Percentiles rank a stretch among this genome's conserved stretches.
Evolutionary conservation across 2,329 filamentous ascomycete species (phyloP).

Genomic region (Fusarium ambrosium): DNA sequence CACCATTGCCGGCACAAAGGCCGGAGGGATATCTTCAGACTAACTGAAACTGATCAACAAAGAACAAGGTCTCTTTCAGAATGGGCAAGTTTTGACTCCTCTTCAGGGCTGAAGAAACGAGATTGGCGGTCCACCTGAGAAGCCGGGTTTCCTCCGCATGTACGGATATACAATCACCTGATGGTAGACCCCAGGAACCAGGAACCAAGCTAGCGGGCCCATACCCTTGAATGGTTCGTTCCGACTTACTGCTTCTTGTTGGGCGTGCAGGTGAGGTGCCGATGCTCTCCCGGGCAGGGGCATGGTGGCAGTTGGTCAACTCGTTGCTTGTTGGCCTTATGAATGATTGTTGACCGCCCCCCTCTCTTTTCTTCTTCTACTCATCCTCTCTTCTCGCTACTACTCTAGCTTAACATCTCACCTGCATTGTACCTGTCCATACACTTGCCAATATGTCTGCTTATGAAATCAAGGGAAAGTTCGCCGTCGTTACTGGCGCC

Average conservation of each 20-base stretch:
- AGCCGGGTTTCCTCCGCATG: not conserved
- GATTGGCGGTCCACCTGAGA: not conserved
- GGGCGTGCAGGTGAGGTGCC: not conserved
- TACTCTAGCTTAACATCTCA: not conserved
- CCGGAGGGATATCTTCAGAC: not conserved
- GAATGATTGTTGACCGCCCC: not conserved
- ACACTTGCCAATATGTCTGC: slow-evolving; percentile 11
- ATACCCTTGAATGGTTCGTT: not conserved
- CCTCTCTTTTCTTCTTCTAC: not conserved
- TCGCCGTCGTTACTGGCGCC: slow-evolving; percentile 27
- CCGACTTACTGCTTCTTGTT: not conserved
- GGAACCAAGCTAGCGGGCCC: not conserved
- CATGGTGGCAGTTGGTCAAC: not conserved
- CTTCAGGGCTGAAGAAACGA: not conserved
- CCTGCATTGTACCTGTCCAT: not conserved
- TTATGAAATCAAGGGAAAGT: slow-evolving; percentile 21
- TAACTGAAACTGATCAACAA: not conserved
- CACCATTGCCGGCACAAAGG: not conserved
- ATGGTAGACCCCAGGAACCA: not conserved
- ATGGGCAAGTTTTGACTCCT: not conserved
- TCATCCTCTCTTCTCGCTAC: not conserved
- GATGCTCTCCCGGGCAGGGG: not conserved
- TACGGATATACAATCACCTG: not conserved
- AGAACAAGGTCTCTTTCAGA: not conserved
- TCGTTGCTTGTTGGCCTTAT: not conserved